phyloP scores from a whole-genome alignment of 2,329 filamentous ascomycete genomes.

The Trichoderma sp. region DNA sequence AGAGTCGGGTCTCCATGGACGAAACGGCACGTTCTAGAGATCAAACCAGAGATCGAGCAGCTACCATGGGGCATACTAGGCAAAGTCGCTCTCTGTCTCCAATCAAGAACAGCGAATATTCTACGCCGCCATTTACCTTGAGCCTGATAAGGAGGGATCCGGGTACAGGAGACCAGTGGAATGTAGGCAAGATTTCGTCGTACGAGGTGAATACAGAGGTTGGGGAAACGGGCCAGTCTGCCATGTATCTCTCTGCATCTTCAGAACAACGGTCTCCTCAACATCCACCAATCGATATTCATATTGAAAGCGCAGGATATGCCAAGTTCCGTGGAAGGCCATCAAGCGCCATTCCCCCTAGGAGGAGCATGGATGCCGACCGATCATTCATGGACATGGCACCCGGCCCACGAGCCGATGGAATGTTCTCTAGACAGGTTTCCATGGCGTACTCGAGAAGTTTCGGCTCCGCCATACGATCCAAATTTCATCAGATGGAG shows the following conservation, averaged over 20 bases:
- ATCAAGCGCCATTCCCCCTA: constrained; percentile 43
- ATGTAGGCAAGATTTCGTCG: constrained; percentile 66
- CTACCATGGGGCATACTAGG: not conserved
- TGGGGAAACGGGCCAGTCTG: constrained; percentile 28
- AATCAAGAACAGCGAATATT: constrained; percentile 33
- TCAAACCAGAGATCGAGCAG: constrained; percentile 3
- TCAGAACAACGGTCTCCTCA: constrained; percentile 6
- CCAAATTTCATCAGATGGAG: constrained; percentile 45
- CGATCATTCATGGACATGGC: constrained; percentile 23
- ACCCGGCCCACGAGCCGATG: not conserved
- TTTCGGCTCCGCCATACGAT: constrained; percentile 48
- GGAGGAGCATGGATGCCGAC: constrained; percentile 37
- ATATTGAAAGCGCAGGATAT: constrained; percentile 58
- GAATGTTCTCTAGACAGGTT: constrained; percentile 42
- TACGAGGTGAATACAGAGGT: constrained; percentile 46
- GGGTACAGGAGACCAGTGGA: constrained; percentile 70
- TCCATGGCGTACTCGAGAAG: constrained; percentile 58
- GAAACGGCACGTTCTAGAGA: not conserved
- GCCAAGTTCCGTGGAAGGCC: constrained; percentile 51
- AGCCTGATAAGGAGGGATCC: constrained; percentile 75
- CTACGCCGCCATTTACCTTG: constrained; percentile 49
- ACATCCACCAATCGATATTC: constrained; percentile 51
- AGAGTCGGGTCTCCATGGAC: not conserved
- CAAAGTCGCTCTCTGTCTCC: constrained; percentile 42
- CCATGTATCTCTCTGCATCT: constrained; percentile 27